phyloP scores from a whole-genome alignment of 441 rosid species.

The Euphorbia corollata region DNA sequence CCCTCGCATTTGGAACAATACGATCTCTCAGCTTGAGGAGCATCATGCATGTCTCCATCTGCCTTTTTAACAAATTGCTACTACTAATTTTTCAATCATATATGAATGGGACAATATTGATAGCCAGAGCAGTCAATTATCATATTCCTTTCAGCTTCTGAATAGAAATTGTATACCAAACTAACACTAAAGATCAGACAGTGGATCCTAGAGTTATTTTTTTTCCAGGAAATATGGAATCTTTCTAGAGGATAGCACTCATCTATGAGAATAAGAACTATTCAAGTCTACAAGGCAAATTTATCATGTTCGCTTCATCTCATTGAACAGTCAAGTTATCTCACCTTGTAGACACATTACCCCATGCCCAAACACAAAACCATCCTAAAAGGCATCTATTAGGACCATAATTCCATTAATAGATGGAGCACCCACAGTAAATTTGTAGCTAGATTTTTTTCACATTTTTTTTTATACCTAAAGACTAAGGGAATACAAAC shows the following conservation, averaged over 20 bases:
- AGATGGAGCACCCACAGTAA: background rate
- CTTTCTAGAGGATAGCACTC: background rate
- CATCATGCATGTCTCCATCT: background rate
- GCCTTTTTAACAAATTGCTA: background rate
- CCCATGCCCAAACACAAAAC: background rate
- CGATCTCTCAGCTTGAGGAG: background rate
- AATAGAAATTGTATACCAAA: background rate
- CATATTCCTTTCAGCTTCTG: background rate
- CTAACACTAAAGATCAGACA: background rate
- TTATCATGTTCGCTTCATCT: background rate
- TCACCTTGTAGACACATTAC: background rate
- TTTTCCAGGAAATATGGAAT: background rate
- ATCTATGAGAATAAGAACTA: background rate
- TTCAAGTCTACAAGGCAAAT: background rate
- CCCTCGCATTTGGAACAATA: background rate
- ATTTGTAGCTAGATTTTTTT: background rate
- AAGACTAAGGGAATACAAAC: background rate
- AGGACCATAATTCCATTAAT: background rate
- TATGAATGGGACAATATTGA: background rate
- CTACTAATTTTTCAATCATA: background rate
- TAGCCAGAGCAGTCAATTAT: background rate
- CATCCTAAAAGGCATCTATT: background rate
- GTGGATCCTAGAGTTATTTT: background rate
- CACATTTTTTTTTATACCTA: background rate
- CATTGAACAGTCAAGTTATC: background rate